These are phyloP conservation scores for Bacidia rubella DNA, from an alignment of 495 filamentous ascomycete genomes.

Conservation along the genomic window DNA sequence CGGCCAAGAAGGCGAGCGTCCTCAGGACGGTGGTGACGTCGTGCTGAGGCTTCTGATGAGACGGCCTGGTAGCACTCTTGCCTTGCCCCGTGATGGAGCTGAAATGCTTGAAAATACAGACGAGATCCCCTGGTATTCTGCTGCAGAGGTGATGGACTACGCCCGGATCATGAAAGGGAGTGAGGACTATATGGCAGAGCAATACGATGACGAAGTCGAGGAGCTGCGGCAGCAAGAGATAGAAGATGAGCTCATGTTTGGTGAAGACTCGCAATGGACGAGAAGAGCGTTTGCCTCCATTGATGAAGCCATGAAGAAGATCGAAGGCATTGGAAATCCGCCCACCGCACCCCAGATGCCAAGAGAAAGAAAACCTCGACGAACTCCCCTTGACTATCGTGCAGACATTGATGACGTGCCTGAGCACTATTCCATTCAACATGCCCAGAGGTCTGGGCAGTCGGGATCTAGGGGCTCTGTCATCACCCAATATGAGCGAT, in stretches of 20 bases:
- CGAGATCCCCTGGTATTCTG: constrained; percentile 86
- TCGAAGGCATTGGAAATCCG: constrained; percentile 58
- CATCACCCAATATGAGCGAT: constrained; percentile 1
- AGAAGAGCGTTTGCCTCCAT: constrained; percentile 65
- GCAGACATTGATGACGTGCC: constrained; percentile 32
- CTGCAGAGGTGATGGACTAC: constrained; percentile 87
- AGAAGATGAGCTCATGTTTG: constrained; percentile 87
- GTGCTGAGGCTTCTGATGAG: constrained; percentile 74
- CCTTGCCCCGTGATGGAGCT: constrained; percentile 70
- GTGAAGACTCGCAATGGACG: constrained; percentile 85
- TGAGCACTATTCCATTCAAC: constrained; percentile 40
- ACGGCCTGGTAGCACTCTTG: constrained; percentile 65
- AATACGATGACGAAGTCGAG: constrained; percentile 66
- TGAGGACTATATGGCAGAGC: constrained; percentile 68
- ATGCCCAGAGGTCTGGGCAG: constrained; percentile 32
- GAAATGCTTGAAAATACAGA: constrained; percentile 52
- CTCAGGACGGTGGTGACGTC: constrained; percentile 75
- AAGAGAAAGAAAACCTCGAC: constrained; percentile 30
- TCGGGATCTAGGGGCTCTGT: constrained; percentile 22
- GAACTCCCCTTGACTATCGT: constrained; percentile 36
- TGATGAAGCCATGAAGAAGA: constrained; percentile 55
- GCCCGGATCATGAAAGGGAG: constrained; percentile 91
- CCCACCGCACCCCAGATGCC: constrained; percentile 42
- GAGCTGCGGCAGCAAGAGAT: constrained; percentile 60
- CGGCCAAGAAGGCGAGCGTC: constrained; percentile 71